Evolutionary conservation across 2,329 filamentous ascomycete species (phyloP), one percentile per base, ranked within the genome.

Genomic region (Hypoxylon sp.): DNA sequence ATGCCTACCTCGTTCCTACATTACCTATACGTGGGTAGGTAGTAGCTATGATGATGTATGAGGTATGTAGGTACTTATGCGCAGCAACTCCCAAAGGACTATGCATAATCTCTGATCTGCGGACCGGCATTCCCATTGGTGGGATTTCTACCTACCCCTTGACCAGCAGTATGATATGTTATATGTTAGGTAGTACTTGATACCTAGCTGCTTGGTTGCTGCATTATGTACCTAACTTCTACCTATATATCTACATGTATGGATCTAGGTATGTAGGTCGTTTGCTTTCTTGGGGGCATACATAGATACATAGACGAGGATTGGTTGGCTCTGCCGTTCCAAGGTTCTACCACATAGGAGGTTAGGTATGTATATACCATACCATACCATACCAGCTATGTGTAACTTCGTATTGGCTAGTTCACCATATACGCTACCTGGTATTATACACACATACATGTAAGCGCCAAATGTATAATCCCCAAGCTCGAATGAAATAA

Each of bases 21-120:
- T n/a, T 51, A 34, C 28, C 34, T n/a, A 21, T 21, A 55, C 13
- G 28, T 55, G 19, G 14, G 28, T 17, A 28, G 14, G 25, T 11
- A 23, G 5, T 2, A 23, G 23, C 2, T 23, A 23, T 2, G 23
- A 23, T 23, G n/a, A 49, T 48, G 55, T 45, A 51, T 30, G 28
- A 30, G 28, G 28, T 17, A 17, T 17, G 25, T 30, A 41, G 19
- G 43, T 46, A 46, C 19, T 13, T 28, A 36, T 53, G 36, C n/a
- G 14, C 38, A 36, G 34, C n/a, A 36, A 36, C 14, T 28, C 63
- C 63, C 19, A 66, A 66, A 66, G 63, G 58, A 57, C 63, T 66
- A 32, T 61, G 63, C 63, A 66, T 66, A 62, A 66, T 61, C 63
- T 52, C 57, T 45, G 23, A 34, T 14, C 28, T 4, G 17, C 14